A percentile compares a stretch with the other conserved stretches of the same genome.
Conservation (phyloP, 129 eudicot species). For the Gnaphalium uliginosum region DNA sequence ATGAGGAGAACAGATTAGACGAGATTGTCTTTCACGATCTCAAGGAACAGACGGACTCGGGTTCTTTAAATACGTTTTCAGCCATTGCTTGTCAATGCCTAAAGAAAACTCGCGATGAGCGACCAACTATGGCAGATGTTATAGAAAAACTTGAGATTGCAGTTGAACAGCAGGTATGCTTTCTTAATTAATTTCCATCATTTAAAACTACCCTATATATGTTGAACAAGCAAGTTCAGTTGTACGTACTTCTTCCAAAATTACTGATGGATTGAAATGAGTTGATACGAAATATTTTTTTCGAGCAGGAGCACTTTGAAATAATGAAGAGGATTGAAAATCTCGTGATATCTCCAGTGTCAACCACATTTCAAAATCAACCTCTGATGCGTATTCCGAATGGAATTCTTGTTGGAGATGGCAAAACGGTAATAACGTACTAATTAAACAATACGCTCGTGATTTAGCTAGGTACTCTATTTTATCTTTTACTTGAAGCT, state of each 20-base stretch:
- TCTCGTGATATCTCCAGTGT: constrained; percentile 9
- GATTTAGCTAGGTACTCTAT: not conserved
- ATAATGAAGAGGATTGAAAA: not conserved
- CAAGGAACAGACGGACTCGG: not conserved
- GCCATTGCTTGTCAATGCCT: constrained; percentile 19
- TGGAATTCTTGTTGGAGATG: constrained; percentile 18
- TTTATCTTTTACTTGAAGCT: not conserved
- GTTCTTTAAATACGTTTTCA: constrained; percentile 21
- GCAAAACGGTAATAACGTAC: constrained; percentile 10
- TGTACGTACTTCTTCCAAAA: not conserved
- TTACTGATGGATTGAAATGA: not conserved
- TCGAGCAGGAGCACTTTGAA: constrained; percentile 15
- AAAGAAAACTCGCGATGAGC: not conserved
- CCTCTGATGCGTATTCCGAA: not conserved
- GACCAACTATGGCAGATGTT: constrained; percentile 9
- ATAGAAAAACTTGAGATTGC: constrained; percentile 25
- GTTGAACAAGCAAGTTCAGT: not conserved
- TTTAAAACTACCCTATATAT: too few species aligned
- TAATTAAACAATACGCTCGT: not conserved
- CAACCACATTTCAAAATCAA: not conserved
- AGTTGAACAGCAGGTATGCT: constrained; percentile 13
- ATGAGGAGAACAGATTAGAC: not conserved
- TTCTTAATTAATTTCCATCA: not conserved
- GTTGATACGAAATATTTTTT: not conserved
- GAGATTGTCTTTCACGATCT: constrained; percentile 5